phyloP scores from a whole-genome alignment of 768 basidiomycete genomes.

The Clavulina sp. region DNA sequence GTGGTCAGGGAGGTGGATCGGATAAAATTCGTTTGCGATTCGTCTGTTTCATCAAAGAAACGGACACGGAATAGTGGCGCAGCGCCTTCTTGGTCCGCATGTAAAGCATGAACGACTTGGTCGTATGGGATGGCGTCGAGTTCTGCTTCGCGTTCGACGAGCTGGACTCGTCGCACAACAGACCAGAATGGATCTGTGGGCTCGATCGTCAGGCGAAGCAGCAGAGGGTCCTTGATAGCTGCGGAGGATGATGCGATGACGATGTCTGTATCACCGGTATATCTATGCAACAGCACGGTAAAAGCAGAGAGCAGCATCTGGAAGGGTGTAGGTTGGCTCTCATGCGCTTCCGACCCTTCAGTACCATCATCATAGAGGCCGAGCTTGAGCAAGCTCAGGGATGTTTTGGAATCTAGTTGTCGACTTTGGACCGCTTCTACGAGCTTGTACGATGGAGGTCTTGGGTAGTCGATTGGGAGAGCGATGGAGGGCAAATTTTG shows the following conservation, averaged over 20 bases:
- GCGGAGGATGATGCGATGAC: conserved; percentile 81
- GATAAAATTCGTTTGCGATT: conserved; percentile 55
- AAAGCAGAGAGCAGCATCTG: conserved; percentile 89
- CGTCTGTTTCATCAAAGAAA: conserved; percentile 88
- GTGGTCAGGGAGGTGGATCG: conserved; percentile 67
- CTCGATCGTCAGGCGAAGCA: conserved; percentile 69
- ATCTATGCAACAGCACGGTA: conserved; percentile 75
- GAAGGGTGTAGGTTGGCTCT: conserved; percentile 58
- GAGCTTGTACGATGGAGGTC: conserved; percentile 54
- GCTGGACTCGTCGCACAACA: conserved; percentile 70
- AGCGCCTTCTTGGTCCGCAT: conserved; percentile 43
- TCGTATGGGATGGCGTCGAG: conserved; percentile 70
- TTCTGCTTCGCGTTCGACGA: conserved; percentile 68
- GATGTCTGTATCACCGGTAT: conserved; percentile 89
- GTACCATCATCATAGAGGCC: conserved; percentile 51
- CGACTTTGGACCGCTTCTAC: conserved; percentile 70
- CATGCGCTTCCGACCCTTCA: conserved; percentile 27
- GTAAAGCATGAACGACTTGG: conserved; percentile 47
- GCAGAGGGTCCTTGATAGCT: conserved; percentile 53
- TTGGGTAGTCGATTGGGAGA: conserved; percentile 89
- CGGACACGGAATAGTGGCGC: conserved; percentile 76
- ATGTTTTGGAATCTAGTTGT: conserved; percentile 52
- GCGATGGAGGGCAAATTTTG: conserved; percentile 77
- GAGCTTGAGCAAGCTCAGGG: conserved; percentile 65
- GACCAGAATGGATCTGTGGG: conserved; percentile 81